phyloP scores from a whole-genome alignment of 2,329 filamentous ascomycete species.

The Diaporthe sp. region DNA sequence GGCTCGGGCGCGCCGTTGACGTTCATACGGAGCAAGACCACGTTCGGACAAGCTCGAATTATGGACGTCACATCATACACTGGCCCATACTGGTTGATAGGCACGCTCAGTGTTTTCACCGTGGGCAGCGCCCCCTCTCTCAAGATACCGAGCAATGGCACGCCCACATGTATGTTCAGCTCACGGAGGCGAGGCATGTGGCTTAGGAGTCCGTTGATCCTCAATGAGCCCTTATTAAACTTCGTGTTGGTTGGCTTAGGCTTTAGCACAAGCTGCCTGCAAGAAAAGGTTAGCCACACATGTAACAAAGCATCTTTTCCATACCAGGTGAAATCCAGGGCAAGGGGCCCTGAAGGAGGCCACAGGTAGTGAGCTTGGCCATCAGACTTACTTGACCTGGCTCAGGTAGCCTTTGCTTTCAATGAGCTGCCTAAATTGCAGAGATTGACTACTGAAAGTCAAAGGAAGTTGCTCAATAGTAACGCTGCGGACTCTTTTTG shows the following conservation, averaged over 20 bases:
- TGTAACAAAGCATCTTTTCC: neutral
- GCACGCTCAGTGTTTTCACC: neutral
- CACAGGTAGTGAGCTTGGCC: neutral
- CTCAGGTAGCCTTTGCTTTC: neutral
- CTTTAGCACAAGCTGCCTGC: neutral
- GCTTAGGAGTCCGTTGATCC: neutral
- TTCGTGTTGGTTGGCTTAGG: neutral
- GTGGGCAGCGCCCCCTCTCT: neutral
- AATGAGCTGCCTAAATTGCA: neutral
- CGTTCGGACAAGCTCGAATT: neutral
- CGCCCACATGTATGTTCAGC: neutral
- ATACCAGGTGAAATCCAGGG: neutral
- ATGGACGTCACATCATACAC: neutral
- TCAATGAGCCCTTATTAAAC: neutral
- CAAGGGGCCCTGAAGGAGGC: neutral
- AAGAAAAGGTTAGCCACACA: neutral
- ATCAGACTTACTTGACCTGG: neutral
- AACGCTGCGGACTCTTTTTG: neutral
- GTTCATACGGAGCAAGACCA: neutral
- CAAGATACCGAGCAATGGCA: neutral
- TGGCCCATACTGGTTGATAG: neutral
- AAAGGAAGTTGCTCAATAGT: neutral
- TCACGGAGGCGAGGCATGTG: neutral
- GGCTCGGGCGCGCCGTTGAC: neutral
- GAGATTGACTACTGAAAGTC: neutral